A percentile compares a stretch with the other conserved stretches of the same genome.
Evolutionary conservation across 495 filamentous ascomycete genomes (phyloP).

Genomic region (Xylaria flabelliformis): DNA sequence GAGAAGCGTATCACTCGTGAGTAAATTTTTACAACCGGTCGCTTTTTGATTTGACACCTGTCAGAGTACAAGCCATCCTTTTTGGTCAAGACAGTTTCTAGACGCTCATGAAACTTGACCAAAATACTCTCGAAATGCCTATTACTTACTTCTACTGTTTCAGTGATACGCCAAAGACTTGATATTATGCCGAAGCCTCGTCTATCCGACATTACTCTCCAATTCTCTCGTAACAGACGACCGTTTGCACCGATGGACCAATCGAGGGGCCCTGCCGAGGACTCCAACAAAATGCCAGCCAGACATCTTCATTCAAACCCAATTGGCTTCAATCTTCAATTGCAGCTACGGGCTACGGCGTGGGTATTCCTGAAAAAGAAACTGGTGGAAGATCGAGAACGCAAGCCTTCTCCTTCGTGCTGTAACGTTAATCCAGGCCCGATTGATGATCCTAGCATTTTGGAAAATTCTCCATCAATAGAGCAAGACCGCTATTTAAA

Average conservation of each 20-base stretch:
- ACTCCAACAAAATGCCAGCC: too few species aligned
- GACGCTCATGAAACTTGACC: too few species aligned
- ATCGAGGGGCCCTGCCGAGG: neutral
- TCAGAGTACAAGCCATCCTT: neutral
- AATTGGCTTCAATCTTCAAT: neutral
- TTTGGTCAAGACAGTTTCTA: neutral
- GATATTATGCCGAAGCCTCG: neutral
- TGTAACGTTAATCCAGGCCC: neutral
- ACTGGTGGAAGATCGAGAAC: neutral
- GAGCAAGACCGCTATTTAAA: neutral
- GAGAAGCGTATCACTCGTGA: neutral
- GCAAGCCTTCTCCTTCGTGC: neutral
- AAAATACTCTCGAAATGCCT: neutral
- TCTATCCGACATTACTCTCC: neutral
- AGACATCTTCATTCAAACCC: neutral
- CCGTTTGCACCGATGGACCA: neutral
- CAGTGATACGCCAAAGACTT: neutral
- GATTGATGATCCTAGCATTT: neutral
- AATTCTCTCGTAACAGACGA: neutral
- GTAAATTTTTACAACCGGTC: neutral
- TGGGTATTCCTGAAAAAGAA: neutral
- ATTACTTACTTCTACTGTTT: neutral
- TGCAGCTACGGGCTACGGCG: neutral
- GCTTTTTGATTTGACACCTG: neutral
- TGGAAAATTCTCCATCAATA: neutral